Base-by-base conservation (phyloP, 768 basidiomycete genomes). In the Pluteus cervinus region DNA sequence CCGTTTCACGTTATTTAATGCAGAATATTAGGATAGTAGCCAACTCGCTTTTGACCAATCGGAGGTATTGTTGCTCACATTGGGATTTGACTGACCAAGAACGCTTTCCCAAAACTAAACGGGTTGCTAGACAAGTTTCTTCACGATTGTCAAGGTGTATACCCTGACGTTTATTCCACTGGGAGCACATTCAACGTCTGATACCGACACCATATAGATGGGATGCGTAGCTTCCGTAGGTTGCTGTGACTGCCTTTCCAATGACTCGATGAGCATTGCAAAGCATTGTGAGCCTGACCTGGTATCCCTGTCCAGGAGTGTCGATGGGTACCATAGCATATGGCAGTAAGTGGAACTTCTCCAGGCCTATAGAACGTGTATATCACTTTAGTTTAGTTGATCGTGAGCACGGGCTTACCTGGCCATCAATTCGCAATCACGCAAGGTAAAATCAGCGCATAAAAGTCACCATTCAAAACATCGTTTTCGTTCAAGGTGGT, bases 351-450 rank as follows among this genome's bases (percentile, higher is more conserved):
- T 64, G 61, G 46, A 62, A 61, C 35, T 62, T 62, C 51, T 58
- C 61, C n/a, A 47, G 36, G 21, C 60, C 61, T 54, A 15, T 4
- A 21, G 18, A 3, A 11, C 29, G 5, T n/a, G 9, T 33, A n/a
- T 32, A 14, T 2, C 4, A 11, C 11, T 15, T 5, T 14, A 25
- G 15, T 2, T 11, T 3, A 23, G 10, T 5, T 7, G 5, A 2
- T 22, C 16, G 3, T 3, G n/a, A 33, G 3, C 4, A 21, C 29
- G 10, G 15, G 41, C 51, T 44, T 30, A 56, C 57, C 56, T 25
- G 62, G 62, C 61, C 61, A 62, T 61, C 61, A 61, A 21, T 64
- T 64, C 1, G 61, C 61, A 10, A 60, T 64, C n/a, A 62, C 61
- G 36, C 57, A 64, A 6, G 61, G 62, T 7, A 56, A 60, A 33